Evolutionary conservation across 768 basidiomycete species (phyloP).

Genomic region (Harrya chromipes): DNA sequence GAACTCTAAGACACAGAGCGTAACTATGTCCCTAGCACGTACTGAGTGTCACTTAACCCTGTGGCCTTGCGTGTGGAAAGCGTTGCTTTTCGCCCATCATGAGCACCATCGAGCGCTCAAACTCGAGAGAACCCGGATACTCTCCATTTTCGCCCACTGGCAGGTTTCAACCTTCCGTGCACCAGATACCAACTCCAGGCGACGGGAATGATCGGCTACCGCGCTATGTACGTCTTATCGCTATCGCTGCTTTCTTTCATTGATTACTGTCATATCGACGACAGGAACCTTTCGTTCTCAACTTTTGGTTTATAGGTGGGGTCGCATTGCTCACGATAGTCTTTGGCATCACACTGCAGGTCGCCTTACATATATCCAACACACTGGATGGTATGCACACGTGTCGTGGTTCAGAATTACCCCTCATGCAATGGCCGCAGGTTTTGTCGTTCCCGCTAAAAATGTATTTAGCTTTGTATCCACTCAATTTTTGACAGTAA

Average conservation of each 20-base stretch:
- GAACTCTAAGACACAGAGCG: too few species aligned
- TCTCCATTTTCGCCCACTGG: slow-evolving; percentile 27
- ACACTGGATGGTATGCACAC: slow-evolving; percentile 15
- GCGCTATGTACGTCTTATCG: slow-evolving; percentile 39
- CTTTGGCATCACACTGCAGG: slow-evolving; percentile 16
- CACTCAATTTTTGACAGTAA: slow-evolving; percentile 41
- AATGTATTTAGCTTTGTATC: slow-evolving; percentile 52
- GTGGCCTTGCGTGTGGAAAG: not conserved
- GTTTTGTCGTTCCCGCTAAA: slow-evolving; percentile 48
- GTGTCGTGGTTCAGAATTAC: not conserved
- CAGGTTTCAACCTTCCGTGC: slow-evolving; percentile 44
- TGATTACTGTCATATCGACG: not conserved
- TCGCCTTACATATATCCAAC: slow-evolving; percentile 14
- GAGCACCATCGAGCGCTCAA: slow-evolving; percentile 1
- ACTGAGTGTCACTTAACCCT: too few species aligned
- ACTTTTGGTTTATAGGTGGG: slow-evolving; percentile 40
- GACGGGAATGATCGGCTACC: slow-evolving; percentile 31
- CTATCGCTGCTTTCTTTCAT: not conserved
- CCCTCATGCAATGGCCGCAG: slow-evolving; percentile 31
- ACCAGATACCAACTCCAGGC: slow-evolving; percentile 48
- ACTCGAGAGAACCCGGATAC: not conserved
- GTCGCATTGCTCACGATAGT: slow-evolving; percentile 42
- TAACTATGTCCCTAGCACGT: too few species aligned
- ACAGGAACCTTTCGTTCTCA: slow-evolving; percentile 30
- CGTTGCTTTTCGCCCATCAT: not conserved